Conservation (phyloP, 1,284 basidiomycete genomes). For the Vanrija sp. region DNA sequence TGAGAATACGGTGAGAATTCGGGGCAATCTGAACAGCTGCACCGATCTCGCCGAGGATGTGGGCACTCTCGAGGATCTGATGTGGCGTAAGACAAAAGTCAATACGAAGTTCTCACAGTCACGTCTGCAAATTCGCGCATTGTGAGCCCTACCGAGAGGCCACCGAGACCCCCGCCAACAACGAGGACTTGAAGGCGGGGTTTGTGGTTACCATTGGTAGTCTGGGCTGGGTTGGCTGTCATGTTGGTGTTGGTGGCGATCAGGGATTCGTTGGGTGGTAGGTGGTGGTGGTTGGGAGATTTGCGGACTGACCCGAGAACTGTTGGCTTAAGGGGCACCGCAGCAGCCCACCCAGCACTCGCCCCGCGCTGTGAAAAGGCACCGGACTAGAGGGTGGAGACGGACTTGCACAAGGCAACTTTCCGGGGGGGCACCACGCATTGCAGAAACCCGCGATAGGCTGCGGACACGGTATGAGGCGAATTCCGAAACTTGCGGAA, state of each 20-base stretch:
- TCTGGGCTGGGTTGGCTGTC: background rate
- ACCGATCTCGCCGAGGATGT: constrained; percentile 29
- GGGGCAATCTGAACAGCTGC: constrained; percentile 33
- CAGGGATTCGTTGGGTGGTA: no score
- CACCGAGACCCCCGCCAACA: constrained; percentile 32
- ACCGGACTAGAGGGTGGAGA: no score
- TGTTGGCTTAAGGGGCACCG: background rate
- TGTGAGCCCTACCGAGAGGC: constrained; percentile 24
- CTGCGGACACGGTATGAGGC: no score
- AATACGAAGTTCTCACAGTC: constrained; percentile 7
- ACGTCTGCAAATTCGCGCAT: constrained; percentile 28
- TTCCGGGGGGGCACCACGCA: no score
- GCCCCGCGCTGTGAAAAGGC: no score
- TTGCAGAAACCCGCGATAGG: no score
- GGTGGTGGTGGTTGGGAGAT: no score
- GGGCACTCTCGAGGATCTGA: constrained; percentile 27
- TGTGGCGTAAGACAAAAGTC: background rate
- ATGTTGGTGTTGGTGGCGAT: background rate
- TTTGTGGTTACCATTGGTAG: background rate
- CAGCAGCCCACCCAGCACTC: no score
- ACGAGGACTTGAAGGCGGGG: constrained; percentile 20
- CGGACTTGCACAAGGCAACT: no score
- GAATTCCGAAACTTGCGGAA: no score
- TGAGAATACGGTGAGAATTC: constrained; percentile 23
- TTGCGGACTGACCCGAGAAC: no score